Base-by-base conservation (phyloP, 2,329 filamentous ascomycete species). In the Elsinoe perseae region DNA sequence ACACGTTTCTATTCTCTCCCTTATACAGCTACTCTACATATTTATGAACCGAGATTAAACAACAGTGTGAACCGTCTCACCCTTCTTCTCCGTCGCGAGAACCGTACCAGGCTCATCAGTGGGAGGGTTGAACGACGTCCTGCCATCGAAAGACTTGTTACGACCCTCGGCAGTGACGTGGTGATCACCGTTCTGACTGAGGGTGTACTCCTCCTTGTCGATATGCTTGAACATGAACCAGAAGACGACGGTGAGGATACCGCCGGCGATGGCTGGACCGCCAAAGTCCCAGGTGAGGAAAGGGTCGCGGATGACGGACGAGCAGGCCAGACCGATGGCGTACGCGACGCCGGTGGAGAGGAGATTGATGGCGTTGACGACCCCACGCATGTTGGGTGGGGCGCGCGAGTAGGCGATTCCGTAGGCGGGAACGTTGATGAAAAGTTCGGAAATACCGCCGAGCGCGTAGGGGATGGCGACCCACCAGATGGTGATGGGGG, bases 241-340 rank as follows among this genome's bases (percentile, higher is more conserved):
- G 63, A 80, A 80, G 54, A 79, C 62, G 23, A 75, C 62, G 0
- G 74, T 77, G 62, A 79, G 73, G 2, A 74, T 65, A 36, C 69
- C 71, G 1, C 79, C 70, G 5, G 73, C 76, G 43, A 80, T 76
- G 2, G 73, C 73, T 2, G 76, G 75, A 20, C 73, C 77, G 2
- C 68, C 74, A 69, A 75, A 77, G 9, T 75, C 69, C 74, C 74
- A 78, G 23, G 75, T 69, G 6, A 79, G 66, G 57, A 73, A 71
- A 1, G 77, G 77, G 56, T 79, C 77, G 43, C 63, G 65, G 38
- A 76, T 74, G 30, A 64, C 62, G 56, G 61, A 21, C 42, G 63
- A 21, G 34, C 65, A 59, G 43, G 61, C 63, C 57, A 64, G 43
- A 61, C 67, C 71, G 1, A 76, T 56, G 0, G 73, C 73, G 48